Evolutionary conservation across 1,284 basidiomycete species (phyloP), one percentile per base, ranked within the genome.

Genomic region (Neolentinus lepideus): DNA sequence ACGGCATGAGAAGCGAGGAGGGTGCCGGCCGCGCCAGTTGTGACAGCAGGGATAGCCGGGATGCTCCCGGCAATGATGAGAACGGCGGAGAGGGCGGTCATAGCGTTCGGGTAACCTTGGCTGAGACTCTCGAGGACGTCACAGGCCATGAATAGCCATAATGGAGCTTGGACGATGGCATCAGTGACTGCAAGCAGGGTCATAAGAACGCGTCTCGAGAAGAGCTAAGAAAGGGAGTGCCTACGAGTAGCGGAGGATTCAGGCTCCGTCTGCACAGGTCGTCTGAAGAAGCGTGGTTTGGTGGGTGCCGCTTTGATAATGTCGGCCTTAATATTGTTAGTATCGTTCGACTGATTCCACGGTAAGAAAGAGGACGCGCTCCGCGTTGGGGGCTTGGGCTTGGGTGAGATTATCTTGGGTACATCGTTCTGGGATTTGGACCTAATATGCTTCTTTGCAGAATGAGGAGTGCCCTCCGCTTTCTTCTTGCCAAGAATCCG

Each of bases 31-130:
- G 81, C 84, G 12, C 81, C 83, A 0, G 79, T 80, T 51, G 73
- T 75, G 62, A 89, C 77, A 1, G 76, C 84, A 22, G 87, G 87
- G 33, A 89, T 79, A 0, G 85, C 69, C 0, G 87, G 87, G 43
- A 90, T 75, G 33, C 83, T 81, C 38, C 88, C 87, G 46, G 84
- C 83, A 6, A 86, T 88, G 65, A 90, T 85, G 59, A 90, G 78
- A 56, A 90, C 80, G 4, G 87, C 87, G 58, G 84, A 85, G 54
- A 90, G 66, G 36, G 86, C 79, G 58, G 78, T 82, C 85, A 90
- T 88, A 26, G 79, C 78, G 64, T 84, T 84, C 2, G 87, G 88
- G 62, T 90, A 85, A 61, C 89, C 87, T 57, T 73, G 76, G 10
- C 81, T 81, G 55, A 90, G 77, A 69, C 79, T 86, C 56, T 88